Percentiles rank a stretch among this genome's conserved stretches.
phyloP scores from a whole-genome alignment of 225 moss, liverwort and hornwort species.

The Pseudisothecium myosuroides region DNA sequence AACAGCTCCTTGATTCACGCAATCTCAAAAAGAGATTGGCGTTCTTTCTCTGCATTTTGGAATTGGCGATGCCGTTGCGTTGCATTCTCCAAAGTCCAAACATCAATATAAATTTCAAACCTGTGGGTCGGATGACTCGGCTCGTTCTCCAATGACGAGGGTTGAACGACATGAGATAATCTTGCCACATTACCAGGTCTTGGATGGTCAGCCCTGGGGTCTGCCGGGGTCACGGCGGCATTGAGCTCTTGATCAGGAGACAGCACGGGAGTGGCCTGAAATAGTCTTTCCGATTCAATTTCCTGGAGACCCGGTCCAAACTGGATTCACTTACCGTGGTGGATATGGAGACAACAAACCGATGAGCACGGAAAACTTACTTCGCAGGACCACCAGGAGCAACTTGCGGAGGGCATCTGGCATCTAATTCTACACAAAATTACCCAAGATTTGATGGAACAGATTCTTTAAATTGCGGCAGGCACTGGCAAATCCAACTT shows the following conservation, averaged over 20 bases:
- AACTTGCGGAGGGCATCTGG: conserved; percentile 3
- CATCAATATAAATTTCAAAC: background rate
- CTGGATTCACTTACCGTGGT: background rate
- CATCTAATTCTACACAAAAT: background rate
- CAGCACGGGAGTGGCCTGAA: background rate
- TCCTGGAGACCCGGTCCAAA: conserved; percentile 15
- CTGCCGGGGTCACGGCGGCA: background rate
- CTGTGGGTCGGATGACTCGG: background rate
- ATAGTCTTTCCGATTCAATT: background rate
- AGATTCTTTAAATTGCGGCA: background rate
- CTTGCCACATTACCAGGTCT: background rate
- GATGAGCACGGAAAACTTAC: background rate
- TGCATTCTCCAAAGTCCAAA: background rate
- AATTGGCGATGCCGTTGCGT: background rate
- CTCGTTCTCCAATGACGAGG: background rate
- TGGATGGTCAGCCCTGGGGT: background rate
- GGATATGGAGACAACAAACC: background rate
- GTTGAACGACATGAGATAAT: background rate
- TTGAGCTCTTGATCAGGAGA: background rate
- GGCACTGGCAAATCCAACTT: background rate
- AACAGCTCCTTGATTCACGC: background rate
- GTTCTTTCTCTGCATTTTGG: background rate
- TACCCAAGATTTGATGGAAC: background rate
- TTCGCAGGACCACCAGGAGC: background rate
- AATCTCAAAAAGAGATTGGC: background rate